Evolutionary conservation across 2,329 filamentous ascomycete species (phyloP).

Genomic region (Leptographium procerum): DNA sequence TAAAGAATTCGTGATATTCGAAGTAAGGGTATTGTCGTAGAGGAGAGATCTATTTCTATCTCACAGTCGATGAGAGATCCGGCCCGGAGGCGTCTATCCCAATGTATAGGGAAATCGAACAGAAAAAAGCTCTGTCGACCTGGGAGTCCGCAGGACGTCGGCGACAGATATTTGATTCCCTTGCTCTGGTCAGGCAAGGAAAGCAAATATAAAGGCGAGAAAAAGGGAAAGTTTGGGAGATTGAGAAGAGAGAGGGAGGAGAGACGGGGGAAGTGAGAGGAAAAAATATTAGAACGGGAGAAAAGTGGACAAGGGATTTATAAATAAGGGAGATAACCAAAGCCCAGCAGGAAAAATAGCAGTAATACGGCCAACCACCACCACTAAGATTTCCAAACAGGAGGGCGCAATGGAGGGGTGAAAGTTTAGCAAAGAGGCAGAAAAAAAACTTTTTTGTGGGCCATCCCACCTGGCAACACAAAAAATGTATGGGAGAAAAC

Average conservation of each 20-base stretch:
- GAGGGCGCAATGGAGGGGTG: conserved; percentile 1
- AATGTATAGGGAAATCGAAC: conserved; percentile 3
- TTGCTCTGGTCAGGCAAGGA: conserved; percentile 9
- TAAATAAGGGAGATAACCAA: conserved; percentile 1
- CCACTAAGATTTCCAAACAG: background rate
- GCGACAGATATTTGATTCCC: conserved; percentile 6
- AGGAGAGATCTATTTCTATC: background rate
- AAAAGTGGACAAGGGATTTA: conserved; percentile 1
- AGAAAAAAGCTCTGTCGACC: conserved; percentile 7
- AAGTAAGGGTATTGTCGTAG: background rate
- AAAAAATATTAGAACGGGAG: background rate
- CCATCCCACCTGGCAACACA: background rate
- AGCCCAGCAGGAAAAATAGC: background rate
- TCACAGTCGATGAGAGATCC: conserved; percentile 4
- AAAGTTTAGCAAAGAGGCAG: conserved; percentile 6
- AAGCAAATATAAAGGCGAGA: background rate
- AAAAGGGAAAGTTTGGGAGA: conserved; percentile 1
- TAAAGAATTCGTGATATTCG: conserved; percentile 16
- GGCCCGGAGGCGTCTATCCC: conserved; percentile 10
- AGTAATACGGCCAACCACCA: background rate
- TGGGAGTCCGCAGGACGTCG: conserved; percentile 8
- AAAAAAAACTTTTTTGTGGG: conserved; percentile 15
- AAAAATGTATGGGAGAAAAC: conserved; percentile 1
- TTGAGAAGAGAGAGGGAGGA: conserved; percentile 4
- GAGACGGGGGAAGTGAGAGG: background rate